These are phyloP conservation scores for Chlorella sp. DNA, from an alignment of 139 green algal species.

Conservation along the genomic window DNA sequence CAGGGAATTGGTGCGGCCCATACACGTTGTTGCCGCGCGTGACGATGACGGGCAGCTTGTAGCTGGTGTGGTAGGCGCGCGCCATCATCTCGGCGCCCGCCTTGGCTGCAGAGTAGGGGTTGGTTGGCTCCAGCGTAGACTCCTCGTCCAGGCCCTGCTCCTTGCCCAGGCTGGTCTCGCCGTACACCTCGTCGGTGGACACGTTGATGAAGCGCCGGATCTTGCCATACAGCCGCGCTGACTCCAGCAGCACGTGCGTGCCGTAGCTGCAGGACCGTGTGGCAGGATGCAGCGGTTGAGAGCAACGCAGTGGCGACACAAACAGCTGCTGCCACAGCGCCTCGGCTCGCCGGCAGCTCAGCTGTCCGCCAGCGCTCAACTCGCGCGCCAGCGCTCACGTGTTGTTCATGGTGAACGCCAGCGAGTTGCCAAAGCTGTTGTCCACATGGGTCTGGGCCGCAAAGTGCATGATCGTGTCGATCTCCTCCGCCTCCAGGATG, in stretches of 20 bases:
- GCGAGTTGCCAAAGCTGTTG: conserved; percentile 97
- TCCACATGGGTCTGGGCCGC: conserved; percentile 98
- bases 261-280: conserved; percentile 64
- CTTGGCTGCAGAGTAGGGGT: conserved; percentile 99
- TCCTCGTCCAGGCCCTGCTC: conserved; percentile 73
- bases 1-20: conserved; percentile 87
- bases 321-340: no score
- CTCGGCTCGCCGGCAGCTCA: no score
- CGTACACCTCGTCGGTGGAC: conserved; percentile 87
- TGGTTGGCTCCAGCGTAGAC: conserved; percentile 91
- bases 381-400: no score
- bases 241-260: conserved; percentile 96
- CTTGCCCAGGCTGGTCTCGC: conserved; percentile 77
- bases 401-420: conserved; percentile 98
- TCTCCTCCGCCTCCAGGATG: conserved; percentile 81
- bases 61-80: conserved; percentile 88
- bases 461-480: conserved; percentile 99
- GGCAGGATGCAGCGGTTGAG: no score
- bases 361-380: no score
- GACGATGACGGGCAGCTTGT: conserved; percentile 91
- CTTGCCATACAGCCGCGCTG: conserved; percentile 66
- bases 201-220: conserved; percentile 96
- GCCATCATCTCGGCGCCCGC: conserved; percentile 97
- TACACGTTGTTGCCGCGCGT: conserved; percentile 99
- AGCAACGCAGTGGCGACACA: not conserved